These are phyloP conservation scores for Phytophthora cryptogea DNA, from an alignment of 352 stramenopile species.

Conservation along the genomic window DNA sequence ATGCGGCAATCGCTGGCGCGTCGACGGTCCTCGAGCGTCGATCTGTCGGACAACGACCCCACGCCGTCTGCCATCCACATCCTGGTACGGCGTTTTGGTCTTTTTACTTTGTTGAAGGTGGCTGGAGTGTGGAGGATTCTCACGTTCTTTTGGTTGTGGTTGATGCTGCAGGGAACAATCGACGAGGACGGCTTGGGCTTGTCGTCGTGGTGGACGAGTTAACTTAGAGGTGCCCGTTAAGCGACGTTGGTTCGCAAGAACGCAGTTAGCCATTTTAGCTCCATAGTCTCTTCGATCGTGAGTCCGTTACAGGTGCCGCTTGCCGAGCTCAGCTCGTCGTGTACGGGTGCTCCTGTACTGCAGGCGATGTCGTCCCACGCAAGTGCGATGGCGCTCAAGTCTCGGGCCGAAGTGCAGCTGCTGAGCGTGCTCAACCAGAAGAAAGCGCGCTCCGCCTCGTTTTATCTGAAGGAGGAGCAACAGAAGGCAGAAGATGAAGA, in stretches of 20 bases:
- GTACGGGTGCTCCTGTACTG: too few species aligned
- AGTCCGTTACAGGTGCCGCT: slow-evolving; percentile 30
- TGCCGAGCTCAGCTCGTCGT: background rate
- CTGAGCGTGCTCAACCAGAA: slow-evolving; percentile 54
- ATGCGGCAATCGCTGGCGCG: slow-evolving; percentile 76
- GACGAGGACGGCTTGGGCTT: slow-evolving; percentile 85
- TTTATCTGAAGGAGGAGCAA: slow-evolving; percentile 53
- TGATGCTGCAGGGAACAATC: slow-evolving; percentile 71
- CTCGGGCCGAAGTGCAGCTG: slow-evolving; percentile 57
- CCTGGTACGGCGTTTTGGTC: slow-evolving; percentile 38
- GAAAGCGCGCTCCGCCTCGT: slow-evolving; percentile 45
- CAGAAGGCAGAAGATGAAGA: slow-evolving; percentile 32
- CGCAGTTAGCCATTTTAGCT: slow-evolving; percentile 11
- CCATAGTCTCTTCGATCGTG: slow-evolving; percentile 5
- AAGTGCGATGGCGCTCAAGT: slow-evolving; percentile 43
- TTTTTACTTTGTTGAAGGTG: background rate
- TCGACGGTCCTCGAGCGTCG: slow-evolving; percentile 80
- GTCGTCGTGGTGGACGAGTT: slow-evolving; percentile 81
- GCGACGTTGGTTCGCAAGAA: slow-evolving; percentile 16
- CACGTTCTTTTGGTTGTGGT: background rate
- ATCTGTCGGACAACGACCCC: slow-evolving; percentile 83
- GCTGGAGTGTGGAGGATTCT: background rate
- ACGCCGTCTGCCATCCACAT: slow-evolving; percentile 86
- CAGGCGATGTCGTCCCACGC: slow-evolving; percentile 19
- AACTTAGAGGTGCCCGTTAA: slow-evolving; percentile 17